Evolutionary conservation across 495 filamentous ascomycete species (phyloP).

Genomic region (Tuber brumale): DNA sequence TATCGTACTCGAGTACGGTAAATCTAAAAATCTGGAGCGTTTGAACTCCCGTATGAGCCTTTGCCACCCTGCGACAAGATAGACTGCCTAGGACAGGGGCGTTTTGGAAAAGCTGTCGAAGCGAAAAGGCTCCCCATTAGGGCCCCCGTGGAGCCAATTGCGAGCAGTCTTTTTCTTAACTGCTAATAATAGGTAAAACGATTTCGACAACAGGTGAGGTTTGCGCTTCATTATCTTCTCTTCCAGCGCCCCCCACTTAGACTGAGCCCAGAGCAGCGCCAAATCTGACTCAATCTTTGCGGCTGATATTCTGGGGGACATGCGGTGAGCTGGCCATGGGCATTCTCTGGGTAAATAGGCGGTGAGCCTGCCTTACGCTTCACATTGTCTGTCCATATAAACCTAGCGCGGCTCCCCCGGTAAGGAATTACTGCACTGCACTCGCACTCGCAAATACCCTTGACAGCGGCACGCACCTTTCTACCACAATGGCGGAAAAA

Average conservation of each 20-base stretch:
- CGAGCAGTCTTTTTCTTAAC: background rate
- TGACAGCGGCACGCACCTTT: background rate
- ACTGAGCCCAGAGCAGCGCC: background rate
- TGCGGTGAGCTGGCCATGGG: background rate
- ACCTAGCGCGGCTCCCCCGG: background rate
- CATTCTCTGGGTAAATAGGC: background rate
- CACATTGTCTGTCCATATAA: background rate
- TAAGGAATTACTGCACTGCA: background rate
- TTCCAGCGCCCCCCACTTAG: background rate
- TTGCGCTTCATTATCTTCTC: background rate
- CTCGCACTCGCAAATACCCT: background rate
- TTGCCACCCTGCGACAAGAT: background rate
- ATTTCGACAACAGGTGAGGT: background rate
- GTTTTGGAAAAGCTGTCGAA: background rate
- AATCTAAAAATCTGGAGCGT: background rate
- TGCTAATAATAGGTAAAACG: background rate
- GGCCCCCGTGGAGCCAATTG: background rate
- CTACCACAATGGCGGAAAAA: background rate
- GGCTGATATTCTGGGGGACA: background rate
- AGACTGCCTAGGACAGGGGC: background rate
- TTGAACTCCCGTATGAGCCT: background rate
- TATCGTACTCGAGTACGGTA: background rate
- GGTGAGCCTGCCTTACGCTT: background rate
- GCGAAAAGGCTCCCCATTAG: background rate
- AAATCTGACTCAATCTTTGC: background rate